phyloP scores from a whole-genome alignment of 106 monocot species.

The Agapanthus africanus region DNA sequence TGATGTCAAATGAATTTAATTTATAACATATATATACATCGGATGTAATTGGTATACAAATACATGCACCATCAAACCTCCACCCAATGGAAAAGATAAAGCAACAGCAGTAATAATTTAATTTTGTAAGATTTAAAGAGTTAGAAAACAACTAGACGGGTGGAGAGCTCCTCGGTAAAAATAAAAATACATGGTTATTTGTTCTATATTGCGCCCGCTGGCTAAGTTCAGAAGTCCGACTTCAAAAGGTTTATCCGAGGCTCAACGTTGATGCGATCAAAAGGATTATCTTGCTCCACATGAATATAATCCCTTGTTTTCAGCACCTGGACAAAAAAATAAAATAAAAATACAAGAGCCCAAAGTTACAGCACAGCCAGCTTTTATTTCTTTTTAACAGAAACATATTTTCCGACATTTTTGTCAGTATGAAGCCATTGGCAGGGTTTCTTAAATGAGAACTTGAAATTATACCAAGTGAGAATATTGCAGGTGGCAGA shows the following conservation, averaged over 20 bases:
- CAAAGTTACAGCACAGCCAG: neutral
- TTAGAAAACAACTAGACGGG: neutral
- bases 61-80: neutral
- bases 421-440: too few relatives aligned
- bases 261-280: conserved; percentile 50
- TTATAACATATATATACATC: neutral
- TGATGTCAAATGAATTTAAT: neutral
- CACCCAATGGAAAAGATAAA: neutral
- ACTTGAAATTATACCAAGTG: too few relatives aligned
- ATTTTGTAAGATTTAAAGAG: neutral
- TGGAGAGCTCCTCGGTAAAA: conserved; percentile 2
- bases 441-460: too few relatives aligned
- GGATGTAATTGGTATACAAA: neutral
- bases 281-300: conserved; percentile 72
- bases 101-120: neutral
- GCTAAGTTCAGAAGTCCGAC: conserved; percentile 59
- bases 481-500: conserved; percentile 1
- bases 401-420: neutral
- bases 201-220: neutral
- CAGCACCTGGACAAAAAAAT: conserved; percentile 54
- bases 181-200: conserved; percentile 10
- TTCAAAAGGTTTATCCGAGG: conserved; percentile 75
- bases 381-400: neutral
- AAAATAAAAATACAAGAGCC: neutral
- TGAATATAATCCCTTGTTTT: conserved; percentile 83